Conservation (phyloP, 1,284 basidiomycete genomes). For the Rhodotorula sp. region DNA sequence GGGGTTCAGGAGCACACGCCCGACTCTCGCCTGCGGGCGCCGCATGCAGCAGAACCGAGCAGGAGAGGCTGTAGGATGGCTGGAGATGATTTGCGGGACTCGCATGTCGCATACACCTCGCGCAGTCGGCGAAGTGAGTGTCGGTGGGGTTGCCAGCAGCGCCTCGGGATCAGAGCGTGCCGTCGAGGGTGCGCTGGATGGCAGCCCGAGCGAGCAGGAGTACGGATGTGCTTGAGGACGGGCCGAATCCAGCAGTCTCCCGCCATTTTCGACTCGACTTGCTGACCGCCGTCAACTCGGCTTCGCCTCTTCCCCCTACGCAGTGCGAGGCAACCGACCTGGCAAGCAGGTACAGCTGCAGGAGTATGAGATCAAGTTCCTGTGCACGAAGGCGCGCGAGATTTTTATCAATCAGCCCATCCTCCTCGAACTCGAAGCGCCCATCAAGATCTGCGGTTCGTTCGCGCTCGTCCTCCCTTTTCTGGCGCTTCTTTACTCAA, state of each 20-base stretch:
- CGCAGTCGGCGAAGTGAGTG: no score
- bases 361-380: slow-evolving; percentile 94
- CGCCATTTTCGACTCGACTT: not conserved
- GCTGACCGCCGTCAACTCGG: not conserved
- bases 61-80: no score
- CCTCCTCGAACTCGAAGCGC: slow-evolving; percentile 86
- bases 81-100: no score
- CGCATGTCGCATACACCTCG: no score
- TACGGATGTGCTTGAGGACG: not conserved
- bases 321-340: slow-evolving; percentile 88
- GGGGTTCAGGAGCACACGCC: no score
- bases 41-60: no score
- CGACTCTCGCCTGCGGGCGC: no score
- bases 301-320: not conserved
- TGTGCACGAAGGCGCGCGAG: slow-evolving; percentile 90
- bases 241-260: no score
- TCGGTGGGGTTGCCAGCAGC: no score
- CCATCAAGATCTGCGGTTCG: slow-evolving; percentile 95
- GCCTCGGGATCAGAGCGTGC: not conserved
- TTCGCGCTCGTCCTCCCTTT: slow-evolving; percentile 37
- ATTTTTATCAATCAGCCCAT: slow-evolving; percentile 97
- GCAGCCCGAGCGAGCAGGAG: not conserved
- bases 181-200: not conserved
- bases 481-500: not conserved
- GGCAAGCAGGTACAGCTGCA: slow-evolving; percentile 90